Evolutionary conservation across 2,329 filamentous ascomycete species (phyloP), one percentile per base, ranked within the genome.

Genomic region (Colletotrichum sp.): DNA sequence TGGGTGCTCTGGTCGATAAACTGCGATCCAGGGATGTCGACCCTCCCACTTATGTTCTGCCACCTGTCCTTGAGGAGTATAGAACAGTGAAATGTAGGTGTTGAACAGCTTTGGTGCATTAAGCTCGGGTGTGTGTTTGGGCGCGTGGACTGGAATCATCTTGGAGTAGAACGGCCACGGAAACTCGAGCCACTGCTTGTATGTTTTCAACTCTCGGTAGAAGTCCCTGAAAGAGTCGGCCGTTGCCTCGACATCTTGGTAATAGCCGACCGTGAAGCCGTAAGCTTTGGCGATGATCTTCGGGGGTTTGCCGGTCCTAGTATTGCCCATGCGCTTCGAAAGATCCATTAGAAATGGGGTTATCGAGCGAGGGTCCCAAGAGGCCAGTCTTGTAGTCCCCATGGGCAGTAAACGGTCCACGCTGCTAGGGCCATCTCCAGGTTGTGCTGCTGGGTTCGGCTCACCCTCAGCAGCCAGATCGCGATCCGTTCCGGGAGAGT

Each of bases 21-120:
- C 79, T 0, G 83, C 88, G 39, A 92, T 77, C 90, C 90, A 92
- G 1, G 90, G 88, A 60, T 88, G 86, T 12, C 87, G 85, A 36
- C 77, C 72, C 10, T 78, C 80, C 18, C 78, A 77, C 4, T 72
- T 60, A 1, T 79, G 76, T 13, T 70, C 71, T 1, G 79, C 78
- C 10, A 66, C 78, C 12, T 49, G 60, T 55, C 55, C 75, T 1
- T 69, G 65, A 2, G 80, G 75, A 55, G 89, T 90, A 78, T 87
- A 90, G 78, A 91, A 92, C 8, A 92, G 79, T 0, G 87, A 89
- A 2, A 84, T 72, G 76, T 85, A 87, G 2, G 85, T 86, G 55
- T 86, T 86, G 26, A 80, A 79, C 5, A 30, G 36, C 8, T 12
- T 55, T 4, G 39, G 44, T 32, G 64, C 32, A 24, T 55, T 12